Conservation (phyloP, 371 early-diverging fungal species). For the Lichtheimia ornata region DNA sequence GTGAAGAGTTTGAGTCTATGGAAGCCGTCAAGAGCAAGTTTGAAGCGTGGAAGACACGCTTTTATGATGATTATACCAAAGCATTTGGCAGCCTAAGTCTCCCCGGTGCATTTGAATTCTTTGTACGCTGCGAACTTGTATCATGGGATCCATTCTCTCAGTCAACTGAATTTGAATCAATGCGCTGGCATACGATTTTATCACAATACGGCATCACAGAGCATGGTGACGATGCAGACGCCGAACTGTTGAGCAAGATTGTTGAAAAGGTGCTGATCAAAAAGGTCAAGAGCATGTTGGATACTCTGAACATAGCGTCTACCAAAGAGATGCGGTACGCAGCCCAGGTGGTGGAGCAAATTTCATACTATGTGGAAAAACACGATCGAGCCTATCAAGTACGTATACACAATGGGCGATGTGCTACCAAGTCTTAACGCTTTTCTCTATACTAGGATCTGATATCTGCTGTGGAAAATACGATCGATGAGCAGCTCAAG, state of each 20-base stretch:
- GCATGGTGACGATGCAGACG: conserved; percentile 56
- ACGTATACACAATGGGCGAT: conserved; percentile 3
- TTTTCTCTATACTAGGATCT: conserved; percentile 27
- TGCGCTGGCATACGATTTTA: conserved; percentile 55
- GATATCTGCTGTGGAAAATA: conserved; percentile 17
- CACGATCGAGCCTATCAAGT: conserved; percentile 42
- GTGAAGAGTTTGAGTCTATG: conserved; percentile 56
- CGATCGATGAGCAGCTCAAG: conserved; percentile 31
- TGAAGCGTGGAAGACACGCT: conserved; percentile 66
- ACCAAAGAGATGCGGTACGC: conserved; percentile 40
- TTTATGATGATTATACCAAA: conserved; percentile 66
- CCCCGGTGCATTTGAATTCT: conserved; percentile 72
- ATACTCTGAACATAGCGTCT: conserved; percentile 34
- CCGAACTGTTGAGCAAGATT: conserved; percentile 56
- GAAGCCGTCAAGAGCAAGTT: conserved; percentile 58
- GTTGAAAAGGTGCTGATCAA: conserved; percentile 51
- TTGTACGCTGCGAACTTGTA: conserved; percentile 64
- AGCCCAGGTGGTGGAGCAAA: conserved; percentile 36
- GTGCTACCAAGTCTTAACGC: not conserved
- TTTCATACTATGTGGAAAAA: conserved; percentile 48
- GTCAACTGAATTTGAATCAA: conserved; percentile 51
- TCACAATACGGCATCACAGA: conserved; percentile 48
- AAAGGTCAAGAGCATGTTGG: conserved; percentile 33
- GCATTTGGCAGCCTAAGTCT: conserved; percentile 71
- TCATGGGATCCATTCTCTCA: conserved; percentile 62